Evolutionary conservation across 2,329 filamentous ascomycete species (phyloP).

Genomic region (Colletotrichum sp.): DNA sequence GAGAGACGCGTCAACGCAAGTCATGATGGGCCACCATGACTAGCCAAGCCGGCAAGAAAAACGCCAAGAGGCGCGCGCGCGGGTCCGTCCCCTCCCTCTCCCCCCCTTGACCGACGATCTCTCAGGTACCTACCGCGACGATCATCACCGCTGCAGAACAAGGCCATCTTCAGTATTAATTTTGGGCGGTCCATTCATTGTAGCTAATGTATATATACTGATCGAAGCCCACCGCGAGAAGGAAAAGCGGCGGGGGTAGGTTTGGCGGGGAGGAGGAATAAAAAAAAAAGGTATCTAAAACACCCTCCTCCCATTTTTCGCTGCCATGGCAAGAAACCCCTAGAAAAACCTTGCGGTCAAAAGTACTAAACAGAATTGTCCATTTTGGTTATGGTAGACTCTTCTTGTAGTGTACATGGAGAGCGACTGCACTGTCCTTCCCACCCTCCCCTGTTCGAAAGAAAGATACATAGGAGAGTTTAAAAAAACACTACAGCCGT

Average conservation of each 20-base stretch:
- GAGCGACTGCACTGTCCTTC: not conserved
- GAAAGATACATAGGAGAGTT: not conserved
- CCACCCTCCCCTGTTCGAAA: not conserved
- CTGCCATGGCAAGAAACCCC: not conserved
- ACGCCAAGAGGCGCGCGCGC: not conserved
- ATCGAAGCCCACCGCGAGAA: not conserved
- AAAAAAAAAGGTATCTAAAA: constrained; percentile 6
- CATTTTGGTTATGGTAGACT: not conserved
- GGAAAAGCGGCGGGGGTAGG: not conserved
- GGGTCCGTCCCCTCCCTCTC: not conserved
- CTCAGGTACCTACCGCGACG: not conserved
- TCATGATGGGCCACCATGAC: not conserved
- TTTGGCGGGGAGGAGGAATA: not conserved
- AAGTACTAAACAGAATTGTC: not conserved
- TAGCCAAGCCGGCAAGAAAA: not conserved
- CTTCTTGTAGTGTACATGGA: not conserved
- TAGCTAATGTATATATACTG: not conserved
- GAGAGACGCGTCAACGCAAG: not conserved
- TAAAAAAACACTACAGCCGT: constrained; percentile 7
- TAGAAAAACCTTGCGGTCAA: constrained; percentile 2
- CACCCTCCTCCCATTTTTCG: not conserved
- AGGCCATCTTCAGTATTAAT: not conserved
- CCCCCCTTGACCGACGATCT: not conserved
- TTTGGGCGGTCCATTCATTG: not conserved
- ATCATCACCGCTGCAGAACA: not conserved